phyloP scores from a whole-genome alignment of 306 rosid genomes.

The Inga leiocalycina region DNA sequence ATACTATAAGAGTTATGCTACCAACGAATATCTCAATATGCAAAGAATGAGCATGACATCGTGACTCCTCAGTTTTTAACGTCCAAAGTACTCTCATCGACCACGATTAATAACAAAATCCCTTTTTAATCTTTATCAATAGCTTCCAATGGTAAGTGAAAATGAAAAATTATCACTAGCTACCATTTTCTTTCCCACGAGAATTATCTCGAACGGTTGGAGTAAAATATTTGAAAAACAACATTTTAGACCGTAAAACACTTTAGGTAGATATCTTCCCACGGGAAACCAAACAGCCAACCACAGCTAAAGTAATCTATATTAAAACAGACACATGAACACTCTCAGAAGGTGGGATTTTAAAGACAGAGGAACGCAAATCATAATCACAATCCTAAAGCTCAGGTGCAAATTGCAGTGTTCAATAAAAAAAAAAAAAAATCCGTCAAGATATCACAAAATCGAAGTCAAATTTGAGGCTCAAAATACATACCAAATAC shows the following conservation, averaged over 20 bases:
- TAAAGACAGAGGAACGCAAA: neutral
- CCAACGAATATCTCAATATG: neutral
- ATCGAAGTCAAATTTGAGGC: neutral
- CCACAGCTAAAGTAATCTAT: too few species aligned
- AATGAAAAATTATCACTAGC: neutral
- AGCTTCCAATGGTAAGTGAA: neutral
- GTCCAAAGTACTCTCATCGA: too few species aligned
- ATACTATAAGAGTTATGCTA: neutral
- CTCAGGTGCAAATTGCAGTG: neutral
- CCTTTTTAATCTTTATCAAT: neutral
- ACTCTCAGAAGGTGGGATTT: too few species aligned
- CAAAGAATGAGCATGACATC: neutral
- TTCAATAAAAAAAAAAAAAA: neutral
- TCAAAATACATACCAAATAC: neutral
- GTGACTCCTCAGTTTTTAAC: neutral
- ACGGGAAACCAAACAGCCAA: neutral
- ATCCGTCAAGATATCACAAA: neutral
- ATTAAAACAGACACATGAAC: too few species aligned
- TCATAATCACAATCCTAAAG: neutral
- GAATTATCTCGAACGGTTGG: neutral
- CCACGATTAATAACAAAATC: neutral
- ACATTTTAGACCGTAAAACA: neutral
- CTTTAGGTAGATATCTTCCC: neutral
- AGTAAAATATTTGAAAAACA: neutral
- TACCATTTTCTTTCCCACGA: neutral